Percentiles rank a stretch among this genome's conserved stretches.
Conservation (phyloP, 2,329 filamentous ascomycete species). For the Colletotrichum limetticola region DNA sequence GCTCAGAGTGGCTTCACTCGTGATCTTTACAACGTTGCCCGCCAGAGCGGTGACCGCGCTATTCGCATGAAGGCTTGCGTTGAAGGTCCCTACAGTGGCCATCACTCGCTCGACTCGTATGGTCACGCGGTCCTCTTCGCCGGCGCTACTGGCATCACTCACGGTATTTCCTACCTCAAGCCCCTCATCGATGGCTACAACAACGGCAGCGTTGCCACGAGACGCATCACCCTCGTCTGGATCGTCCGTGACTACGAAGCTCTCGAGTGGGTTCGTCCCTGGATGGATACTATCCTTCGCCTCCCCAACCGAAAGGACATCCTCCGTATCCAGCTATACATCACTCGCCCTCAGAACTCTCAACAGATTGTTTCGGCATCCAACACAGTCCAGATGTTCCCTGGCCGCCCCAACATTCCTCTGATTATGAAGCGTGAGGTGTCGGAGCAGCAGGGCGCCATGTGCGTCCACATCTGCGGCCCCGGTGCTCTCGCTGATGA, state of each 20-base stretch:
- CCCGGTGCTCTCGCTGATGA: conserved; percentile 81
- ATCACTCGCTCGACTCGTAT: conserved; percentile 90
- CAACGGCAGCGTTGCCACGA: conserved; percentile 79
- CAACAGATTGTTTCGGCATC: conserved; percentile 82
- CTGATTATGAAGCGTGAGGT: conserved; percentile 86
- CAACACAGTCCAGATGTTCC: conserved; percentile 88
- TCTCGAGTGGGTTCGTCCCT: conserved; percentile 92
- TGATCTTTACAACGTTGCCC: conserved; percentile 78
- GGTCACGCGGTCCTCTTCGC: conserved; percentile 92
- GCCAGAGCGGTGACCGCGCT: conserved; percentile 59
- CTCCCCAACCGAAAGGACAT: conserved; percentile 86
- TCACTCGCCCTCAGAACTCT: conserved; percentile 87
- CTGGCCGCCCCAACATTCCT: conserved; percentile 85
- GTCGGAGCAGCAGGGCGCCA: conserved; percentile 83
- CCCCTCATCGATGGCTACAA: conserved; percentile 78
- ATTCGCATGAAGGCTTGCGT: conserved; percentile 78
- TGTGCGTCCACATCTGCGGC: conserved; percentile 86
- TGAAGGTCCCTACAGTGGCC: conserved; percentile 89
- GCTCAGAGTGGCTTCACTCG: conserved; percentile 91
- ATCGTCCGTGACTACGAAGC: conserved; percentile 90
- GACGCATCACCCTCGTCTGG: conserved; percentile 88
- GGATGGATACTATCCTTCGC: conserved; percentile 78
- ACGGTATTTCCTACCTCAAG: conserved; percentile 89
- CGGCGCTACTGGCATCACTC: conserved; percentile 93
- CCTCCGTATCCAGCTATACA: conserved; percentile 87